These are phyloP conservation scores for Alopecurus myosuroides DNA, from an alignment of 176 grass and related monocot species.

Conservation along the genomic window DNA sequence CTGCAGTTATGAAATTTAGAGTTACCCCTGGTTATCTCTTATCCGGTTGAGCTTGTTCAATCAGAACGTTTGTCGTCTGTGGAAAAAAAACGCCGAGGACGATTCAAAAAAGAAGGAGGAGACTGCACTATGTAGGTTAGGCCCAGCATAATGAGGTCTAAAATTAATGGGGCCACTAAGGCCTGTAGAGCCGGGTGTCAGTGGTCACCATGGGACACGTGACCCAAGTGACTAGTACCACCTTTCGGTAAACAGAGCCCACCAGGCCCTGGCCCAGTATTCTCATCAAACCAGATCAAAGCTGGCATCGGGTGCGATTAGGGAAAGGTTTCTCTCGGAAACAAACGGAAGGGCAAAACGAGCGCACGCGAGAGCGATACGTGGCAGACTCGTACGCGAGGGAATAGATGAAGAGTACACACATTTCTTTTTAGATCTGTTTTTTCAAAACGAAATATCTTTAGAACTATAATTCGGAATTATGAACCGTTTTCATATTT, in stretches of 20 bases:
- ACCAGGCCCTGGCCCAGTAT: not conserved
- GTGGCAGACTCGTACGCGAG: too few species aligned
- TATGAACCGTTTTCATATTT: too few species aligned
- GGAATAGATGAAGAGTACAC: too few species aligned
- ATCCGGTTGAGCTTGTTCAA: not conserved
- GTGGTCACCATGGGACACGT: not conserved
- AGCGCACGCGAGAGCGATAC: too few species aligned
- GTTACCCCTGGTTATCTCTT: not conserved
- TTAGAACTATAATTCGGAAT: too few species aligned
- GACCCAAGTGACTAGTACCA: not conserved
- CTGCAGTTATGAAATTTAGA: not conserved
- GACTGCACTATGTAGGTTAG: not conserved
- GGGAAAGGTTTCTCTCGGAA: too few species aligned
- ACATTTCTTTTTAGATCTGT: too few species aligned
- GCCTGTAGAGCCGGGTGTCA: not conserved
- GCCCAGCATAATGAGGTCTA: not conserved
- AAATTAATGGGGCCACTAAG: not conserved
- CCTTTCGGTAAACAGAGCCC: not conserved
- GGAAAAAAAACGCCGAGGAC: too few species aligned
- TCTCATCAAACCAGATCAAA: not conserved
- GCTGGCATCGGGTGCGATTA: too few species aligned
- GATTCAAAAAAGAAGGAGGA: too few species aligned
- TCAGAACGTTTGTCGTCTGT: not conserved
- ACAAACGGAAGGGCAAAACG: too few species aligned
- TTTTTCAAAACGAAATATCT: too few species aligned